Percentiles rank a stretch among this genome's conserved stretches.
Conservation (phyloP, 306 rosid genomes). For the Gastrolobium villosum region DNA sequence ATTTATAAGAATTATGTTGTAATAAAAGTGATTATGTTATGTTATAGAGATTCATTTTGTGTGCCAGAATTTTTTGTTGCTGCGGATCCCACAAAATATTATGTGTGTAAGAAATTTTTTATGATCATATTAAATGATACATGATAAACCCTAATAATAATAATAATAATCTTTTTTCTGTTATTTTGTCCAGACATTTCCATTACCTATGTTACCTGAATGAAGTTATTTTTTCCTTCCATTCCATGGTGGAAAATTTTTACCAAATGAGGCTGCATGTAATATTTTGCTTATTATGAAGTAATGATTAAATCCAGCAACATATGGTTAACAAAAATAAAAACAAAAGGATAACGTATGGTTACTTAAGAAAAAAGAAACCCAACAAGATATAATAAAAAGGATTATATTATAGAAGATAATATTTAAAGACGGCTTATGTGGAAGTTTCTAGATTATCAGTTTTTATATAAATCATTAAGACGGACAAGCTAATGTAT, state of each 20-base stretch:
- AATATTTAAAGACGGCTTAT: slow-evolving; percentile 23
- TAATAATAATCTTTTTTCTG: not conserved
- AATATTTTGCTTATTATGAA: not conserved
- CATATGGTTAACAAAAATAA: not conserved
- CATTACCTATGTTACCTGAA: not conserved
- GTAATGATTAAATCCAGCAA: not conserved
- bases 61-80: too few relatives aligned
- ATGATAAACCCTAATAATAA: not conserved
- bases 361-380: not conserved
- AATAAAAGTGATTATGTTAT: too few relatives aligned
- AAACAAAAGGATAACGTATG: not conserved
- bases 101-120: too few relatives aligned
- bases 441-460: slow-evolving; percentile 30
- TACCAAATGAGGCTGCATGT: not conserved
- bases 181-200: not conserved
- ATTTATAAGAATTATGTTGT: too few relatives aligned
- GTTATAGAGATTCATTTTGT: too few relatives aligned
- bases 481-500: not conserved
- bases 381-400: not conserved
- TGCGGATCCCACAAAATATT: too few relatives aligned
- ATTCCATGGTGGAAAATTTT: not conserved
- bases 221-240: not conserved
- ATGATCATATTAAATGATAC: too few relatives aligned
- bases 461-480: not conserved
- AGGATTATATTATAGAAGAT: not conserved